A percentile compares a stretch with the other conserved stretches of the same genome.
Conservation (phyloP, 106 monocot genomes). For the Chionographis japonica region DNA sequence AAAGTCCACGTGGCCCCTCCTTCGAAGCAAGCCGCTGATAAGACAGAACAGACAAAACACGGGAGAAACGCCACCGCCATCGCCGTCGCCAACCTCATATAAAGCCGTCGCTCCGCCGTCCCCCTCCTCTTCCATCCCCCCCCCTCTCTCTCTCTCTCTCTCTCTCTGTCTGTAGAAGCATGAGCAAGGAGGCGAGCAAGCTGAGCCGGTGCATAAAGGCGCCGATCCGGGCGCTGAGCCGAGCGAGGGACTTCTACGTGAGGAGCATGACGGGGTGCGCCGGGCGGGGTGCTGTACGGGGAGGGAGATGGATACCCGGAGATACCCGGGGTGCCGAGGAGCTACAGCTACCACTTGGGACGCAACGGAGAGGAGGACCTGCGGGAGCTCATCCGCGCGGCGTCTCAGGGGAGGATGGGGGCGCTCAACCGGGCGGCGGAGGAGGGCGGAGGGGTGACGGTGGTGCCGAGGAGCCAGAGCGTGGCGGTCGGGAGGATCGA, state of each 20-base stretch:
- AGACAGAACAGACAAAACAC: too few species aligned
- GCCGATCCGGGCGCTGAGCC: constrained; percentile 32
- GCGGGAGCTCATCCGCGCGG: constrained; percentile 51
- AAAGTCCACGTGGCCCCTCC: too few species aligned
- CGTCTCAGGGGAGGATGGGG: constrained; percentile 8
- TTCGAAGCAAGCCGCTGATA: too few species aligned
- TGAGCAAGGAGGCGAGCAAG: constrained; percentile 3
- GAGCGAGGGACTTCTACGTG: constrained; percentile 51
- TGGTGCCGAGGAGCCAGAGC: constrained; percentile 53
- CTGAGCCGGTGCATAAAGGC: constrained; percentile 26
- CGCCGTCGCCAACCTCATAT: too few species aligned
- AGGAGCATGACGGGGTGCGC: constrained; percentile 42
- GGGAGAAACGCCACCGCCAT: too few species aligned
- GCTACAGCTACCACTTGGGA: constrained; percentile 16
- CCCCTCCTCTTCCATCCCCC: too few species aligned
- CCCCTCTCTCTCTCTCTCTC: background rate
- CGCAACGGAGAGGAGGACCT: constrained; percentile 38
- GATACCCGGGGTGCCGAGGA: constrained; percentile 9
- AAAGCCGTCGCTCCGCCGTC: too few species aligned
- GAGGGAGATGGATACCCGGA: constrained; percentile 2
- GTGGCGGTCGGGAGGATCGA: constrained; percentile 63
- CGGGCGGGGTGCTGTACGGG: constrained; percentile 13
- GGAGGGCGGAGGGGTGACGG: background rate
- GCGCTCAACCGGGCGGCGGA: constrained; percentile 45
- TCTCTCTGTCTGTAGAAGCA: background rate